Evolutionary conservation across 139 green algal genomes (phyloP).

Genomic region (Zygnema cylindricum): DNA sequence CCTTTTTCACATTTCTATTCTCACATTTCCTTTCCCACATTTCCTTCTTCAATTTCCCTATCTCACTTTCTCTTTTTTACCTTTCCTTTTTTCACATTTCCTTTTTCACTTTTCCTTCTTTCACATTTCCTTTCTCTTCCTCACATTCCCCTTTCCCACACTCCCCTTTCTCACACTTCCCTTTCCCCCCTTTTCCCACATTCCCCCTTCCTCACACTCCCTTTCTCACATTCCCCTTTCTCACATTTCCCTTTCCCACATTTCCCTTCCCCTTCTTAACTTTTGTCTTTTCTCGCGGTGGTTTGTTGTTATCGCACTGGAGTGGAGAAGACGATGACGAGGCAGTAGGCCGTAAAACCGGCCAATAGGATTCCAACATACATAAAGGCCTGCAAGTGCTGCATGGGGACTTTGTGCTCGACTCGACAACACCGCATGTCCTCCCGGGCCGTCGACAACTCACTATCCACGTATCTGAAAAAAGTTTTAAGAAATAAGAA

Average conservation of each 20-base stretch:
- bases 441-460: constrained; percentile 6
- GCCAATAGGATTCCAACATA: not conserved
- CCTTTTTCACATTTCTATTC: not conserved
- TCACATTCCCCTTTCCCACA: not conserved
- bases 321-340: constrained; percentile 17
- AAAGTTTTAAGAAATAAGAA: not conserved
- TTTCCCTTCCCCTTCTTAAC: not conserved
- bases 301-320: not conserved
- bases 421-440: constrained; percentile 24
- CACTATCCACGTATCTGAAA: constrained; percentile 3
- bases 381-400: not conserved
- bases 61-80: not conserved
- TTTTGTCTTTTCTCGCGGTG: not conserved
- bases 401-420: not conserved
- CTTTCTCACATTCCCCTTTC: not conserved
- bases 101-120: not conserved
- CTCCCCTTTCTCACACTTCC: too few relatives aligned
- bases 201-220: too few relatives aligned
- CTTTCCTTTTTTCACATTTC: not conserved
- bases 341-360: constrained; percentile 8
- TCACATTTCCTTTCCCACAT: not conserved
- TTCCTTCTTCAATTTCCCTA: not conserved
- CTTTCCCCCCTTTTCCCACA: too few relatives aligned
- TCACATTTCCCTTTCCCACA: not conserved
- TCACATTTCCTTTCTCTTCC: constrained; percentile 12